Evolutionary conservation across 2,329 filamentous ascomycete genomes (phyloP).

Genomic region (Trichoderma gracile): DNA sequence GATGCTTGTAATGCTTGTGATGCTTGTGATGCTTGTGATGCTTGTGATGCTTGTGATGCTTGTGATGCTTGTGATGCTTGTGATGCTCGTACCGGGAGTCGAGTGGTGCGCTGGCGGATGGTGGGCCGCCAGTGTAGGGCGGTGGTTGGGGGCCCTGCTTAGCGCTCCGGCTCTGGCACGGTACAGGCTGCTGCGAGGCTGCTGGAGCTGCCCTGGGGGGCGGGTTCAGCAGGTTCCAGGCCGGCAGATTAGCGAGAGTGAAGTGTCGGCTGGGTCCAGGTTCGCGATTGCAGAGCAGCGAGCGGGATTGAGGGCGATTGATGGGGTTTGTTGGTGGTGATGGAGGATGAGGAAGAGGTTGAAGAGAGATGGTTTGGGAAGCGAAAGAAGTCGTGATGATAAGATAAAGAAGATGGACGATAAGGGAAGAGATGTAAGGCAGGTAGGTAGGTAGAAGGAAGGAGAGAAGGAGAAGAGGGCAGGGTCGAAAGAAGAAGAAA

Average conservation of each 20-base stretch:
- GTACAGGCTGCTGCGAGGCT: not conserved
- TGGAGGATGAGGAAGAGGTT: not conserved
- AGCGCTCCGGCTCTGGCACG: slow-evolving; percentile 4
- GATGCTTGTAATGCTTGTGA: too few relatives aligned
- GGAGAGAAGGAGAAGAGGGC: not conserved
- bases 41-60: too few relatives aligned
- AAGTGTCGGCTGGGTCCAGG: slow-evolving; percentile 26
- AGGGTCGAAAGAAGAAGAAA: not conserved
- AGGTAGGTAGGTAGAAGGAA: not conserved
- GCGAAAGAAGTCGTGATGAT: not conserved
- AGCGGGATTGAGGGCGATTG: not conserved
- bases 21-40: too few relatives aligned
- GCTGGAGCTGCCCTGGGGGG: slow-evolving; percentile 8
- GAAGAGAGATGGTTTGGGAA: not conserved
- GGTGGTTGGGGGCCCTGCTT: slow-evolving; percentile 17
- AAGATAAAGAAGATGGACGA: not conserved
- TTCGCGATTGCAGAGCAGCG: not conserved
- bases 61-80: too few relatives aligned
- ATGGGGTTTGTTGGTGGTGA: not conserved
- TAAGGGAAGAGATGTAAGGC: too few relatives aligned
- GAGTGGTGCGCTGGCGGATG: slow-evolving; percentile 17
- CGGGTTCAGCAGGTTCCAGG: slow-evolving; percentile 19
- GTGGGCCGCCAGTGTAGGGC: slow-evolving; percentile 13
- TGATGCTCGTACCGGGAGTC: too few relatives aligned
- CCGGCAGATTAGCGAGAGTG: slow-evolving; percentile 29